Percentiles rank a stretch among this genome's conserved stretches.
These are phyloP conservation scores for Ophiostoma angusticollis DNA, from an alignment of 2,329 filamentous ascomycete genomes.

Conservation along the genomic window DNA sequence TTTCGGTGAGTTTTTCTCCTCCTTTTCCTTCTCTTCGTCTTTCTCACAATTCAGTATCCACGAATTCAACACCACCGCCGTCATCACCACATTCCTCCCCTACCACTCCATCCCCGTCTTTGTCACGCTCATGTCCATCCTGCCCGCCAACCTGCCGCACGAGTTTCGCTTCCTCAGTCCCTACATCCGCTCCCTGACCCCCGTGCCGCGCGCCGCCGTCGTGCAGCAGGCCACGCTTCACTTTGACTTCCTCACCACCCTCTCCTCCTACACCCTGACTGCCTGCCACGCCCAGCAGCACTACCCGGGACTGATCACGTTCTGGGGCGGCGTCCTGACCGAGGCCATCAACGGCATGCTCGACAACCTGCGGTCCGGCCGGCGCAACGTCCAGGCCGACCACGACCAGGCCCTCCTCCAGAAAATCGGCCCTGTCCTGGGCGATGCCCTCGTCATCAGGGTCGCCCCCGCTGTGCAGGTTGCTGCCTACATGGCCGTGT, in stretches of 20 bases:
- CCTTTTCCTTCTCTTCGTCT: background rate
- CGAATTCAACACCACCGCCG: constrained; percentile 68
- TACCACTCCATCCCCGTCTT: constrained; percentile 84
- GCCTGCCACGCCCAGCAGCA: constrained; percentile 60
- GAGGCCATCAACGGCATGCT: constrained; percentile 77
- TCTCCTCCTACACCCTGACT: constrained; percentile 69
- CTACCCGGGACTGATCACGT: constrained; percentile 66
- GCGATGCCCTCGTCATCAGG: constrained; percentile 63
- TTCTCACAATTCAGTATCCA: constrained; percentile 52
- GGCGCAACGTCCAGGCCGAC: constrained; percentile 61
- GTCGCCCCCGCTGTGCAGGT: constrained; percentile 68
- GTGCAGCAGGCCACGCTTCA: constrained; percentile 76
- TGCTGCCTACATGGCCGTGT: constrained; percentile 82
- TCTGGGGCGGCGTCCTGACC: constrained; percentile 82
- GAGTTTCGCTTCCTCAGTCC: constrained; percentile 77
- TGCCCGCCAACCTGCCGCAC: constrained; percentile 60
- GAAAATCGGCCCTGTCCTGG: constrained; percentile 54
- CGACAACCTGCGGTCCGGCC: constrained; percentile 62
- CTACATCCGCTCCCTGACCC: constrained; percentile 65
- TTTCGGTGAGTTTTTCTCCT: constrained; percentile 52
- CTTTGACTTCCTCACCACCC: constrained; percentile 56
- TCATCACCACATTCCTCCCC: constrained; percentile 79
- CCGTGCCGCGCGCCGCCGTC: constrained; percentile 66
- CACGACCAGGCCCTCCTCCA: constrained; percentile 69
- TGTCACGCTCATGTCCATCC: constrained; percentile 70